Percentiles rank a stretch among this genome's conserved stretches.
Conservation (phyloP, 169 alveolate genomes). For the Babesia caballi region DNA sequence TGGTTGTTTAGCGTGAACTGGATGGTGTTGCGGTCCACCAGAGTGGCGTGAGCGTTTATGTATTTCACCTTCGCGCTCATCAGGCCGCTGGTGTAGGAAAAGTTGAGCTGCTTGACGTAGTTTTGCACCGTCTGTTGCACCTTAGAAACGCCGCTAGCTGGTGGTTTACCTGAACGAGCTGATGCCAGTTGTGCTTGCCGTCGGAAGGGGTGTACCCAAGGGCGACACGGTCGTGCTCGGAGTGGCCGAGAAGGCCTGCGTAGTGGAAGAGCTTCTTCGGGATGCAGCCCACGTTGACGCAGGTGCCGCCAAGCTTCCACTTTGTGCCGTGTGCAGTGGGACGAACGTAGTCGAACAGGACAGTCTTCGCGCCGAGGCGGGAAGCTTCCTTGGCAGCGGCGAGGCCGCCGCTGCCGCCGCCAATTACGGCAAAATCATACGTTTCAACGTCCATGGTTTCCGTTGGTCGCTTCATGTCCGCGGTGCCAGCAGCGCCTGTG, state of each 20-base stretch:
- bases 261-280: slow-evolving; percentile 98
- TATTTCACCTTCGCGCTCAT: slow-evolving; percentile 80
- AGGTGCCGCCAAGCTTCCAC: slow-evolving; percentile 97
- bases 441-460: neutral
- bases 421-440: slow-evolving; percentile 84
- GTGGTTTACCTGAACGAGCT: slow-evolving; percentile 60
- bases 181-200: slow-evolving; percentile 78
- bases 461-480: neutral
- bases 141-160: neutral
- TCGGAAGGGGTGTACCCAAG: slow-evolving; percentile 27
- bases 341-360: slow-evolving; percentile 91
- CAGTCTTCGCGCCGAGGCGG: slow-evolving; percentile 88
- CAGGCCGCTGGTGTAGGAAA: slow-evolving; percentile 89
- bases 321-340: slow-evolving; percentile 94
- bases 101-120: slow-evolving; percentile 89
- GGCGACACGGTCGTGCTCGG: slow-evolving; percentile 38
- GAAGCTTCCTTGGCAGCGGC: slow-evolving; percentile 96
- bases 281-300: slow-evolving; percentile 99
- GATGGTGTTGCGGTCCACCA: slow-evolving; percentile 39
- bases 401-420: slow-evolving; percentile 92
- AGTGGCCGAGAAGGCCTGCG: slow-evolving; percentile 84
- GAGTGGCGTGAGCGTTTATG: slow-evolving; percentile 82
- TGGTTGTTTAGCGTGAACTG: slow-evolving; percentile 19
- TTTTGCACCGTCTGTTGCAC: slow-evolving; percentile 75
- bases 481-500: neutral